Base-by-base conservation (phyloP, 2,329 filamentous ascomycete species). In the Hansfordia pulvinata region DNA sequence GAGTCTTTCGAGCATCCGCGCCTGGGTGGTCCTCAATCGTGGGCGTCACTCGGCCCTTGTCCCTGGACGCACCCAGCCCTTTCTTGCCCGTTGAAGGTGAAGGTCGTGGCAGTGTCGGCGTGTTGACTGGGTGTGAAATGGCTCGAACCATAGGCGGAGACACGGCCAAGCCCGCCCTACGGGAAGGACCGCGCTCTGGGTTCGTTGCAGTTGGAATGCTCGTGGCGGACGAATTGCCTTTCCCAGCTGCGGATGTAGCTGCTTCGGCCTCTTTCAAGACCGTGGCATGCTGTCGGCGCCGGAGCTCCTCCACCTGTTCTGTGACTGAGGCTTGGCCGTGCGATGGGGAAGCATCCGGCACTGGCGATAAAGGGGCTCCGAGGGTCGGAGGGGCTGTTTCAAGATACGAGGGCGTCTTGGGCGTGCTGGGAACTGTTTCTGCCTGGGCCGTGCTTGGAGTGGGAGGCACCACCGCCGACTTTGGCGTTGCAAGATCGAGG, bases 81-180 rank as follows among this genome's bases (percentile, higher is more conserved):
- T 53, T 47, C 40, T 63, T 68, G 14, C 52, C 49, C 17, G 58
- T 43, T 8, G 49, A 46, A 3, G 64, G 56, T 32, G 62, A 57
- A 21, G 56, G 46, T 24, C 62, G 58, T 24, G 64, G 50, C 20
- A 68, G 33, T 9, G 54, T 50, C 11, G 60, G 55, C 12, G 46
- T 23, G 24, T 39, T 39, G 4, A 49, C 47, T 7, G 67, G 65
- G 29, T 69, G 64, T 2, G 67, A 65, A n/a, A 57, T 49, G 3
- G 67, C 55, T 25, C 68, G 60, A 24, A 62, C 44, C 40, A 72
- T 59, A 4, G 68, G 66, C 18, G 67, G 64, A 8, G 66, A 65
- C 11, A 56, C 47, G 21, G 45, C 54, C 28, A 53, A 41, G 18
- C 60, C 60, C 16, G 54, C 46, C 36, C 57, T 64, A 35, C 67